Evolutionary conservation across 495 filamentous ascomycete species (phyloP).

Genomic region (Penicillium pulvis): DNA sequence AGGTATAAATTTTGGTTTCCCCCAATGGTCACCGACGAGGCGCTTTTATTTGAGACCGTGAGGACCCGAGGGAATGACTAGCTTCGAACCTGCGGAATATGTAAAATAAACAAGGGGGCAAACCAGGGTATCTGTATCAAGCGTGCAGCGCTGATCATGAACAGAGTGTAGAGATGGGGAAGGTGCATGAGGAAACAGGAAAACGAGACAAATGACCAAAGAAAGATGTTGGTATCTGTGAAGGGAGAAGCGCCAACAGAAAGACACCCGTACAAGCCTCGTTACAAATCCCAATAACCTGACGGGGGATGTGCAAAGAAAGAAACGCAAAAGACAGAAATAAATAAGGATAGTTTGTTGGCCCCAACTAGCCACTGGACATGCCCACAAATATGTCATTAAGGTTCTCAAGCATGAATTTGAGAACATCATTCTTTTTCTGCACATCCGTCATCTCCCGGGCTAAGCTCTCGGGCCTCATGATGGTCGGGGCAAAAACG

Average conservation of each 20-base stretch:
- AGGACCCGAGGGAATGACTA: constrained; percentile 18
- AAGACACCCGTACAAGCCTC: constrained; percentile 14
- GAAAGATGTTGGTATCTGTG: constrained; percentile 26
- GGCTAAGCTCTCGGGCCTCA: constrained; percentile 84
- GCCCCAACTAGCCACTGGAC: constrained; percentile 24
- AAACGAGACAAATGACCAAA: constrained; percentile 16
- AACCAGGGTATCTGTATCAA: constrained; percentile 33
- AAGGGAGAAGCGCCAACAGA: constrained; percentile 13
- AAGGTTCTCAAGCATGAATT: constrained; percentile 87
- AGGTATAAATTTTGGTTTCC: constrained; percentile 13
- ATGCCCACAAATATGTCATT: constrained; percentile 70
- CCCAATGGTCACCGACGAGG: neutral
- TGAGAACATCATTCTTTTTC: constrained; percentile 84
- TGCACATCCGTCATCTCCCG: constrained; percentile 96
- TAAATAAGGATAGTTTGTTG: neutral
- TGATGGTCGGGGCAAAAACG: constrained; percentile 97
- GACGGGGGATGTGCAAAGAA: constrained; percentile 29
- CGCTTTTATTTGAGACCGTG: constrained; percentile 6
- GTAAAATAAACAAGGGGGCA: constrained; percentile 14
- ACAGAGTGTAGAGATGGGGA: constrained; percentile 15
- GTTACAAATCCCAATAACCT: constrained; percentile 2
- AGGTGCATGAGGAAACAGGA: neutral
- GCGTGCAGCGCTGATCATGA: constrained; percentile 31
- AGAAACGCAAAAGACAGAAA: constrained; percentile 19
- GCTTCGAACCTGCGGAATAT: constrained; percentile 33